phyloP scores from a whole-genome alignment of 805 yeast species.

The Wickerhamiella nectarea region DNA sequence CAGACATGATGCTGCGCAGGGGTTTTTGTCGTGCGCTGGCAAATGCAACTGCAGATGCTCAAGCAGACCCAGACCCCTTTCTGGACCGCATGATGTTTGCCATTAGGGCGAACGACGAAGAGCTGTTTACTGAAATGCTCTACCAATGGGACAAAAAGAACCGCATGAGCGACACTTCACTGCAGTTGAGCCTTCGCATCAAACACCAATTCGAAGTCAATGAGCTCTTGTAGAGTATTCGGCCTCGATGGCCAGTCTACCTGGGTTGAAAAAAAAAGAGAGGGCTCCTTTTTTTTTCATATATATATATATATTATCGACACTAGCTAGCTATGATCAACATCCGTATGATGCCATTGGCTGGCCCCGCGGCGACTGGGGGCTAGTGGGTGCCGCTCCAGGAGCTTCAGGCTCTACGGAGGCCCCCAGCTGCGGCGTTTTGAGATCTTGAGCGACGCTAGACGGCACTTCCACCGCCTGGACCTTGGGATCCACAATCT shows the following conservation, averaged over 20 bases:
- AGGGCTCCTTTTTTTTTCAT: too few relatives aligned
- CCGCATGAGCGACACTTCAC: conserved; percentile 15
- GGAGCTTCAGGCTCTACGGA: background rate
- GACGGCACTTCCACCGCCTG: conserved; percentile 17
- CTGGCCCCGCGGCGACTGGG: background rate
- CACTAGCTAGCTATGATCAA: too few relatives aligned
- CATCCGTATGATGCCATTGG: background rate
- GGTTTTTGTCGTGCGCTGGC: conserved; percentile 15
- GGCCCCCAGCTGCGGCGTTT: too few relatives aligned
- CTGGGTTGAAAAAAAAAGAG: too few relatives aligned
- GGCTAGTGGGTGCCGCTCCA: background rate
- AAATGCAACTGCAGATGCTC: too few relatives aligned
- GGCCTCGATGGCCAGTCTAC: too few relatives aligned
- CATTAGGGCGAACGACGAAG: conserved; percentile 10
- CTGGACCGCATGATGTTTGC: conserved; percentile 11
- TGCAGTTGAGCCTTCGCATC: conserved; percentile 13
- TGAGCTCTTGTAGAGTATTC: conserved; percentile 9
- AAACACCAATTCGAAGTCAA: conserved; percentile 8
- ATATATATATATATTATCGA: too few relatives aligned
- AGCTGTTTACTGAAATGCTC: conserved; percentile 16
- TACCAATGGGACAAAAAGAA: conserved; percentile 14
- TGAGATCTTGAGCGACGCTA: conserved; percentile 1
- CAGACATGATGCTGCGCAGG: conserved; percentile 11
- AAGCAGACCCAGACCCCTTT: too few relatives aligned
- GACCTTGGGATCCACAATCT: conserved; percentile 21